These are phyloP conservation scores for Lecanicillium sp. DNA, from an alignment of 2,329 filamentous ascomycete genomes.

Conservation along the genomic window DNA sequence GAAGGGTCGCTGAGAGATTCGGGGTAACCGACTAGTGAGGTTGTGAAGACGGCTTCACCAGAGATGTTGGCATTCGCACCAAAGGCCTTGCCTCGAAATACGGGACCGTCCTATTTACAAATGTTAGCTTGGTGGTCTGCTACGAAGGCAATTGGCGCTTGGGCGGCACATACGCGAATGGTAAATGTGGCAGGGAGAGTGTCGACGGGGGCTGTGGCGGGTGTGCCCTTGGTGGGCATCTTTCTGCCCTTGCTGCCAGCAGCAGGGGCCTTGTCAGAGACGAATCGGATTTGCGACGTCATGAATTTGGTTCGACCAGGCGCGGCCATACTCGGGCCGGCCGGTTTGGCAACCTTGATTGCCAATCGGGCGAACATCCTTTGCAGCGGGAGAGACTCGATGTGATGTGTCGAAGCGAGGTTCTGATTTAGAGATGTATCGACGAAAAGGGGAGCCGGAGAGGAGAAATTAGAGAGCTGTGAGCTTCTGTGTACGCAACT, in stretches of 20 bases:
- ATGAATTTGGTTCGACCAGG: conserved; percentile 27
- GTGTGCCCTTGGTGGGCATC: conserved; percentile 50
- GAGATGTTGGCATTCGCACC: conserved; percentile 95
- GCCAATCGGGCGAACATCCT: conserved; percentile 55
- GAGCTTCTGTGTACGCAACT: too few species aligned
- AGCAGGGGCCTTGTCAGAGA: conserved; percentile 37
- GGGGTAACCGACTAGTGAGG: conserved; percentile 93
- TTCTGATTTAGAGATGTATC: too few species aligned
- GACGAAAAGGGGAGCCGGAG: too few species aligned
- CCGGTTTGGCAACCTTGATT: conserved; percentile 43
- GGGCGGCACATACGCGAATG: conserved; percentile 60
- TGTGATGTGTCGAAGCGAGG: too few species aligned
- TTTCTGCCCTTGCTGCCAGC: conserved; percentile 62
- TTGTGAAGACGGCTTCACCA: conserved; percentile 97
- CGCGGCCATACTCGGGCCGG: conserved; percentile 32
- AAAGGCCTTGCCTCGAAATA: conserved; percentile 94
- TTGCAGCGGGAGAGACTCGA: conserved; percentile 10
- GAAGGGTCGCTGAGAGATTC: conserved; percentile 88
- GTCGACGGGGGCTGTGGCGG: conserved; percentile 56
- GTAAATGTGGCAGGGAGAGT: conserved; percentile 70
- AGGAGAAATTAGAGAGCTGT: too few species aligned
- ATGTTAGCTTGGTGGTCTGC: conserved; percentile 11
- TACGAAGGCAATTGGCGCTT: background rate
- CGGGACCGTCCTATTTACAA: conserved; percentile 66
- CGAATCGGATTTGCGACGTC: conserved; percentile 28